Conservation (phyloP, 2,329 filamentous ascomycete genomes). For the Hysterium pulicare region DNA sequence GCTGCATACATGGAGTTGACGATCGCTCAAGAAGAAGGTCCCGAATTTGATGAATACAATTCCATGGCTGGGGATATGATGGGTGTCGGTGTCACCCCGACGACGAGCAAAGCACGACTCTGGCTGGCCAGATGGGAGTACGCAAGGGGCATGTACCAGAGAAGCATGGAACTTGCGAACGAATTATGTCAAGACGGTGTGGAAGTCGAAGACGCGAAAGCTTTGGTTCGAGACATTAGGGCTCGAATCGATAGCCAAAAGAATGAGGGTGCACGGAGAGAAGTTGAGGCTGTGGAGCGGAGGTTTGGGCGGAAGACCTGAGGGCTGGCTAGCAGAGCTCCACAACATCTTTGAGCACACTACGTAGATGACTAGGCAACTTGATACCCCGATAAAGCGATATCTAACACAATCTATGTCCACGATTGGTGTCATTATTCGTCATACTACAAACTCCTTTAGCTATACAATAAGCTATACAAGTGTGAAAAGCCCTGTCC, state of each 20-base stretch:
- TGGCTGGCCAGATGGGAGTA: constrained; percentile 88
- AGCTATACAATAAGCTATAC: no score
- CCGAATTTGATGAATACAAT: constrained; percentile 36
- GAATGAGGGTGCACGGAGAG: constrained; percentile 10
- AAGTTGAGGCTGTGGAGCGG: no score
- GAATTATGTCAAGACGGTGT: constrained; percentile 95
- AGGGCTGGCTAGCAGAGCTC: no score
- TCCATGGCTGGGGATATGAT: constrained; percentile 46
- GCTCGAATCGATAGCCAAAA: constrained; percentile 61
- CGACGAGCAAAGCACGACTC: constrained; percentile 87
- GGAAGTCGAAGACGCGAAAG: constrained; percentile 96
- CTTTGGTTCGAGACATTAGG: constrained; percentile 80
- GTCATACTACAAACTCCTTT: no score
- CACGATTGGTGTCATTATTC: no score
- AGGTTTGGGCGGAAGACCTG: no score
- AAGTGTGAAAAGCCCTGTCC: no score
- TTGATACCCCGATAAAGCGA: no score
- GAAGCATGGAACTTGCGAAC: constrained; percentile 76
- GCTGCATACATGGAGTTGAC: constrained; percentile 95
- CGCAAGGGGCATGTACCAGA: constrained; percentile 67
- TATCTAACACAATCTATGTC: no score
- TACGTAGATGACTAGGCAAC: no score
- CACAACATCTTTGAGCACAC: no score
- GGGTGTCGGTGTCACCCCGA: constrained; percentile 81
- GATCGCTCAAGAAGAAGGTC: constrained; percentile 83